Evolutionary conservation across 257 asterid species (phyloP).

Genomic region (Jasminum sambac): DNA sequence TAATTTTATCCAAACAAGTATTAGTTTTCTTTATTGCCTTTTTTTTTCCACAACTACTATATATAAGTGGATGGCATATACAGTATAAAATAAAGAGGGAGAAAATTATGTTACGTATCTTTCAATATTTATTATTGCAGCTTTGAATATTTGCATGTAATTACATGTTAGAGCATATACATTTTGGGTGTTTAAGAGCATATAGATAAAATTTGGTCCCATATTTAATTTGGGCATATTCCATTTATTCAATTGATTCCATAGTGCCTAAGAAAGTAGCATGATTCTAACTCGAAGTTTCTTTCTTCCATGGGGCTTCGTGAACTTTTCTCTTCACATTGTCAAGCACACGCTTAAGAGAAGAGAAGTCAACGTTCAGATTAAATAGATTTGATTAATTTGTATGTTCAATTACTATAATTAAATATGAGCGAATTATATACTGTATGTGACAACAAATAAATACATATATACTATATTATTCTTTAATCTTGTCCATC

Average conservation of each 20-base stretch:
- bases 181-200: not conserved
- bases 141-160: constrained; percentile 13
- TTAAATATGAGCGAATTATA: not conserved
- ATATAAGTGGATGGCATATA: too few relatives aligned
- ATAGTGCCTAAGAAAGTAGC: constrained; percentile 32
- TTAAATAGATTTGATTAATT: not conserved
- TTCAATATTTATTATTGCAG: too few relatives aligned
- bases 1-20: too few relatives aligned
- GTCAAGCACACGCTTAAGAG: constrained; percentile 31
- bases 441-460: not conserved
- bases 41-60: too few relatives aligned
- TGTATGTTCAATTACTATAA: not conserved
- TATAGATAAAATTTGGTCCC: not conserved
- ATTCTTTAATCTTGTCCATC: too few relatives aligned
- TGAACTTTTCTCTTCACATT: constrained; percentile 18
- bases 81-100: too few relatives aligned
- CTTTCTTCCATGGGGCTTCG: constrained; percentile 36
- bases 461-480: too few relatives aligned
- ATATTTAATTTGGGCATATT: not conserved
- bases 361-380: constrained; percentile 39
- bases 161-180: not conserved
- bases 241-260: not conserved
- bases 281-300: constrained; percentile 34
- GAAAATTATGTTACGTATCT: too few relatives aligned
- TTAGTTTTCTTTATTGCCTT: too few relatives aligned